These are phyloP conservation scores for Alternaria brassicicola DNA, from an alignment of 2,329 filamentous ascomycete species.

Conservation along the genomic window DNA sequence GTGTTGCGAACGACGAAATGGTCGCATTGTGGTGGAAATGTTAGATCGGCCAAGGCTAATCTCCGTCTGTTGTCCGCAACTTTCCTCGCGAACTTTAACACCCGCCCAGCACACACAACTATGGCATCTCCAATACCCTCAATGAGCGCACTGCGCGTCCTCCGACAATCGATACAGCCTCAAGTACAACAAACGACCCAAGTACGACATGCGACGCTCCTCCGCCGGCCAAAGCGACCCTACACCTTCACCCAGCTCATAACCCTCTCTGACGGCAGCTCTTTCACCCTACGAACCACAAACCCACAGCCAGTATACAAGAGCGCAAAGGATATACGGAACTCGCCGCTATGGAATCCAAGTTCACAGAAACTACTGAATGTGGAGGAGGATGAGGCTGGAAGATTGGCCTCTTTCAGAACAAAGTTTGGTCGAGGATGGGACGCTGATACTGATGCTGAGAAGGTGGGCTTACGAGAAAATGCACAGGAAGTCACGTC, in stretches of 20 bases:
- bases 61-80: slow-evolving; percentile 33
- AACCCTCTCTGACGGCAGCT: slow-evolving; percentile 87
- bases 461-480: slow-evolving; percentile 9
- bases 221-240: slow-evolving; percentile 85
- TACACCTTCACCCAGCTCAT: slow-evolving; percentile 98
- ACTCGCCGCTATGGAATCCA: slow-evolving; percentile 91
- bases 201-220: slow-evolving; percentile 80
- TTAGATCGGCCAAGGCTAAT: slow-evolving; percentile 21
- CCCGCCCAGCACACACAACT: slow-evolving; percentile 12
- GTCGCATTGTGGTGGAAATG: slow-evolving; percentile 16
- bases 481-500: not conserved
- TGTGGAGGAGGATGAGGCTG: slow-evolving; percentile 94
- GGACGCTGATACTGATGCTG: slow-evolving; percentile 59
- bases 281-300: slow-evolving; percentile 80
- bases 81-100: slow-evolving; percentile 15
- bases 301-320: slow-evolving; percentile 69
- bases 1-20: slow-evolving; percentile 10
- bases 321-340: slow-evolving; percentile 81
- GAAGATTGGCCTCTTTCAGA: slow-evolving; percentile 84
- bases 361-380: slow-evolving; percentile 79
- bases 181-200: slow-evolving; percentile 52
- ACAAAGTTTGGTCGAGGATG: slow-evolving; percentile 82
- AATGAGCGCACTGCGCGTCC: slow-evolving; percentile 38
- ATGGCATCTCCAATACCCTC: slow-evolving; percentile 46
- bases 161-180: slow-evolving; percentile 35